Percentiles rank a stretch among this genome's conserved stretches.
Evolutionary conservation across 371 early-diverging fungal genomes (phyloP).

Genomic region (Mucor ambiguus): DNA sequence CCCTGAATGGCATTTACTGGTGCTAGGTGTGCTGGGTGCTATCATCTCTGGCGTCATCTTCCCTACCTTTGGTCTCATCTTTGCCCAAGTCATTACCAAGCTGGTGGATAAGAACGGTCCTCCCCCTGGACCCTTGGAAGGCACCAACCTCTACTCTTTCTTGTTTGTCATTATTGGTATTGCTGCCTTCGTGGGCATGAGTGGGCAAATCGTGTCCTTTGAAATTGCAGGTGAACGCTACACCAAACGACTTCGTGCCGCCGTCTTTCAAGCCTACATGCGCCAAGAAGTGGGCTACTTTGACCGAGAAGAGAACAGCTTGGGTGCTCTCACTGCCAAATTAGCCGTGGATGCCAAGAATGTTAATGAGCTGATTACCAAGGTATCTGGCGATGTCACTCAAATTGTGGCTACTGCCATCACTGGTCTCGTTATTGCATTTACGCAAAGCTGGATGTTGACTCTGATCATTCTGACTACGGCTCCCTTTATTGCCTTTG

Average conservation of each 20-base stretch:
- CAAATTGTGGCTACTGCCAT: constrained; percentile 55
- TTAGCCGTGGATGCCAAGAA: constrained; percentile 87
- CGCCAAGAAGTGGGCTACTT: constrained; percentile 88
- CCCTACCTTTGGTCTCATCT: constrained; percentile 52
- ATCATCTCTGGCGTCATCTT: constrained; percentile 62
- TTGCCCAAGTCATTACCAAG: constrained; percentile 42
- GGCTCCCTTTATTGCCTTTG: constrained; percentile 55
- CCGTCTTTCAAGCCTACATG: constrained; percentile 63
- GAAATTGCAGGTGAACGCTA: constrained; percentile 60
- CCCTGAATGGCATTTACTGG: constrained; percentile 43
- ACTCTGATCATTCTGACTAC: constrained; percentile 59
- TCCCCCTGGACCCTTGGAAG: constrained; percentile 41
- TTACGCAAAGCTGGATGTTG: constrained; percentile 58
- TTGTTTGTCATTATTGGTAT: constrained; percentile 75
- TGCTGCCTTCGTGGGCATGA: constrained; percentile 51
- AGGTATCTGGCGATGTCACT: constrained; percentile 63
- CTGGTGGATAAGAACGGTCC: constrained; percentile 20
- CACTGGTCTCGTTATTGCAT: constrained; percentile 53
- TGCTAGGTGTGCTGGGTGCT: constrained; percentile 50
- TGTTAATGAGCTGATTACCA: constrained; percentile 70
- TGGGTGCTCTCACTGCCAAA: constrained; percentile 83
- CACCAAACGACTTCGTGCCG: constrained; percentile 62
- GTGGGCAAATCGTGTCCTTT: constrained; percentile 42
- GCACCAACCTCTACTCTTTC: constrained; percentile 75
- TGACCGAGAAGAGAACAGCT: constrained; percentile 80